These are phyloP conservation scores for Mycena leptocephala DNA, from an alignment of 768 basidiomycete species.

Conservation along the genomic window DNA sequence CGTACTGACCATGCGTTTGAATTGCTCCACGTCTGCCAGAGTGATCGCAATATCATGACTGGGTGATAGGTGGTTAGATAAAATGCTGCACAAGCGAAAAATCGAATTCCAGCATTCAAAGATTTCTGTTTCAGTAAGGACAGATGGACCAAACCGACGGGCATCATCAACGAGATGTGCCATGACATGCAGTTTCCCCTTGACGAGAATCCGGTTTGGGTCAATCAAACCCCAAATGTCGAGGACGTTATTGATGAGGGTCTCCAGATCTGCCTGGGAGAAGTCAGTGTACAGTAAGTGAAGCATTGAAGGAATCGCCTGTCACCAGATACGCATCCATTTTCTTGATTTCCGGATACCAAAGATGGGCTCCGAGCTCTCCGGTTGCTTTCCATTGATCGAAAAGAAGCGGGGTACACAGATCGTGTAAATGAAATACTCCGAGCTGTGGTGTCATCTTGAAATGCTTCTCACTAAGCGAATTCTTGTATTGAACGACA, in stretches of 20 bases:
- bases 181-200: slow-evolving; percentile 6
- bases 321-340: slow-evolving; percentile 44
- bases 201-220: slow-evolving; percentile 39
- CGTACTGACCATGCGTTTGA: slow-evolving; percentile 14
- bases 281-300: too few relatives aligned
- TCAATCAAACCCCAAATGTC: slow-evolving; percentile 43
- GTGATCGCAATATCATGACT: too few relatives aligned
- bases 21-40: too few relatives aligned
- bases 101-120: too few relatives aligned
- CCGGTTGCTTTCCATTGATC: slow-evolving; percentile 51
- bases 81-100: too few relatives aligned
- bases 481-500: slow-evolving; percentile 51
- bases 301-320: neutral
- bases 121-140: neutral
- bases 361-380: slow-evolving; percentile 48
- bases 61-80: too few relatives aligned
- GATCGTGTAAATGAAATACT: slow-evolving; percentile 46
- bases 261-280: slow-evolving; percentile 30
- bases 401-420: slow-evolving; percentile 36
- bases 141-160: neutral
- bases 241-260: slow-evolving; percentile 39
- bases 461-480: slow-evolving; percentile 55
- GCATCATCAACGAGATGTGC: neutral
- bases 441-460: too few relatives aligned
- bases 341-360: slow-evolving; percentile 48